Base-by-base conservation (phyloP, 2,329 filamentous ascomycete genomes). In the Aspergillus versicolor region DNA sequence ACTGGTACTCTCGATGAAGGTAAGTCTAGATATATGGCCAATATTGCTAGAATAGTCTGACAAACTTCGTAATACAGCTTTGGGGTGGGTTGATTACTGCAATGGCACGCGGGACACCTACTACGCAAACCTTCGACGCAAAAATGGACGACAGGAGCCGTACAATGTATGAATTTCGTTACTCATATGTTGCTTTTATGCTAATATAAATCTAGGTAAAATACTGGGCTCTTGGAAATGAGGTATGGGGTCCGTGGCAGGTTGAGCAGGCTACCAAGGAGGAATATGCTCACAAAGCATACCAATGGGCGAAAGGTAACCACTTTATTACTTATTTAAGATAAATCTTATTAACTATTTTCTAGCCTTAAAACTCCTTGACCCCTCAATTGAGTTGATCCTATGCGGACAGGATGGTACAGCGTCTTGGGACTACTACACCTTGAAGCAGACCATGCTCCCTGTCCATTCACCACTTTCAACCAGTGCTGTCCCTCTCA, bases 11-110 rank as follows among this genome's bases (percentile, higher is more conserved):
- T 82, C 15, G 79, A 81, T 56, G 81, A 83, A 78, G 80, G 80
- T 82, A 62, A 32, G 34, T 17, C 32, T 8, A n/a, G 11, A 37
- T n/a, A 5, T 13, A 6, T 17, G 6, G 13, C 21, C 11, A 17
- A 15, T 46, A 5, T 9, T 21, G 32, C 21, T 12, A 44, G 6
- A 3, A n/a, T 8, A 13, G 24, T 9, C 24, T 30, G 43, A 55
- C 56, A 52, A 48, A 17, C 6, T 19, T 38, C 21, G 13, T 37
- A 15, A 37, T 38, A 3, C 62, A 83, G 83, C 83, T 37, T 80
- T 93, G 32, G 89, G 82, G 11, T 94, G 90, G 90, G 79, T 94
- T 19, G 90, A 94, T 70, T 94, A 94, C 78, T 94, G 91, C 79
- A 94, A 94, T 75, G 87, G 86, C 2, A 84, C 82, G n/a, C 80